These are phyloP conservation scores for Sugiyamaella smithiae DNA, from an alignment of 805 yeast species.

Conservation along the genomic window DNA sequence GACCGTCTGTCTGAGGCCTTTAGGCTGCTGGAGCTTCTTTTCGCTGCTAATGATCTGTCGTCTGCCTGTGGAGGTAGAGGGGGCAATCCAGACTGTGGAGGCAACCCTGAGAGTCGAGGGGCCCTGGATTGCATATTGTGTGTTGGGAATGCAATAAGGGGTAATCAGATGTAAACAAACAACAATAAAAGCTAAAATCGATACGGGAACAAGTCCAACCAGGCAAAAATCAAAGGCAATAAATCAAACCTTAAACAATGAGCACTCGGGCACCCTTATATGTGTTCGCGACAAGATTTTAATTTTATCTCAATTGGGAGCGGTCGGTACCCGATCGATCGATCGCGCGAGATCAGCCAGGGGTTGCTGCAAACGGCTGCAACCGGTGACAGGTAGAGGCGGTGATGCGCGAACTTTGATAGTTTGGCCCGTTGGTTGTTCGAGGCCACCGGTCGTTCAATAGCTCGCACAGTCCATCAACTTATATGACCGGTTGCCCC, in stretches of 20 bases:
- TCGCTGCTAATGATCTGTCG: neutral
- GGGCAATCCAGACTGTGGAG: constrained; percentile 11
- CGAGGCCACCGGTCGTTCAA: too few relatives aligned
- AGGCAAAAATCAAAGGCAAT: too few relatives aligned
- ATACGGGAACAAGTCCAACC: too few relatives aligned
- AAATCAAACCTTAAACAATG: too few relatives aligned
- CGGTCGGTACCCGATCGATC: constrained; percentile 2
- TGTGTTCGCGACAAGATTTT: too few relatives aligned
- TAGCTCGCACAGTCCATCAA: too few relatives aligned
- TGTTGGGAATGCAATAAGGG: neutral
- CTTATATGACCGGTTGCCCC: too few relatives aligned
- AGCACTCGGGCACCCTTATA: too few relatives aligned
- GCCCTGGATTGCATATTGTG: neutral
- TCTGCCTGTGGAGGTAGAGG: constrained; percentile 13
- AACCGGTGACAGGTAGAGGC: neutral
- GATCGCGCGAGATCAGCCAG: constrained; percentile 6
- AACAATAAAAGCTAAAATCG: too few relatives aligned
- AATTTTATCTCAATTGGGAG: neutral
- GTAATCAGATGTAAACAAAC: neutral
- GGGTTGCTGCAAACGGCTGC: neutral
- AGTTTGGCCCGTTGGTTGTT: too few relatives aligned
- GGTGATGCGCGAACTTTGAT: neutral
- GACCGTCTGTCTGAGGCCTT: neutral
- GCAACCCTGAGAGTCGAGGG: constrained; percentile 3
- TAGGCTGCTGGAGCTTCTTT: neutral